Conservation (phyloP, 352 stramenopile species). For the Globisporangium cederbergense region DNA sequence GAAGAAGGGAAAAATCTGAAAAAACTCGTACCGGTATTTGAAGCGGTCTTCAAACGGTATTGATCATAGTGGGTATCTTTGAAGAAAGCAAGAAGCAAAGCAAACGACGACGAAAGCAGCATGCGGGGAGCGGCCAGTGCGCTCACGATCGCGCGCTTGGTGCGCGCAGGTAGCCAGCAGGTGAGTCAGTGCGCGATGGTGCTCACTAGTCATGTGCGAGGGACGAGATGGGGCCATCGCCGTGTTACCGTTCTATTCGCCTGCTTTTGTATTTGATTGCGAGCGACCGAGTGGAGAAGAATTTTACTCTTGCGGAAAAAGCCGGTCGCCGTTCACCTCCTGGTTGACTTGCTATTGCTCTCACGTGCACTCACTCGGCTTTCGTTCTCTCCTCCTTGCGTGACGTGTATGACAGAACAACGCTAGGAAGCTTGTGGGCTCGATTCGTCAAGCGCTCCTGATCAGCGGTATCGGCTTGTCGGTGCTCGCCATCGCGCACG, state of each 20-base stretch:
- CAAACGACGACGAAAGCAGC: background rate
- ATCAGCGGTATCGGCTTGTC: slow-evolving; percentile 49
- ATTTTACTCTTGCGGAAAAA: background rate
- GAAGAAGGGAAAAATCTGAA: too few relatives aligned
- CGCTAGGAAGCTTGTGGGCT: slow-evolving; percentile 4
- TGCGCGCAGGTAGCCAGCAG: slow-evolving; percentile 28
- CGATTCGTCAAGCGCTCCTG: slow-evolving; percentile 44
- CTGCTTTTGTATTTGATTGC: background rate
- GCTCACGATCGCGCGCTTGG: slow-evolving; percentile 25
- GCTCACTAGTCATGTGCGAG: background rate
- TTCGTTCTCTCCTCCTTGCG: background rate
- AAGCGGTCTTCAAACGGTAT: too few relatives aligned
- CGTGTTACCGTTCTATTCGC: background rate
- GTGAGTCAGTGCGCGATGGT: slow-evolving; percentile 12
- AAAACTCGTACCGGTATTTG: background rate
- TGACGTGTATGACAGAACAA: background rate
- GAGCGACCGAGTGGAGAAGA: background rate
- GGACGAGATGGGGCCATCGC: background rate
- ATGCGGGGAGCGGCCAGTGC: slow-evolving; percentile 30
- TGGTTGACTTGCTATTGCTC: background rate
- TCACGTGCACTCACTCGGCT: background rate
- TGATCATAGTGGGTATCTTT: background rate
- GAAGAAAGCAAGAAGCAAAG: background rate
- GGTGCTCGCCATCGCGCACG: slow-evolving; percentile 35
- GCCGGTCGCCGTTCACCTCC: background rate